Percentiles rank a stretch among this genome's conserved stretches.
These are phyloP conservation scores for Phytophthora pini DNA, from an alignment of 352 stramenopile species.

Conservation along the genomic window DNA sequence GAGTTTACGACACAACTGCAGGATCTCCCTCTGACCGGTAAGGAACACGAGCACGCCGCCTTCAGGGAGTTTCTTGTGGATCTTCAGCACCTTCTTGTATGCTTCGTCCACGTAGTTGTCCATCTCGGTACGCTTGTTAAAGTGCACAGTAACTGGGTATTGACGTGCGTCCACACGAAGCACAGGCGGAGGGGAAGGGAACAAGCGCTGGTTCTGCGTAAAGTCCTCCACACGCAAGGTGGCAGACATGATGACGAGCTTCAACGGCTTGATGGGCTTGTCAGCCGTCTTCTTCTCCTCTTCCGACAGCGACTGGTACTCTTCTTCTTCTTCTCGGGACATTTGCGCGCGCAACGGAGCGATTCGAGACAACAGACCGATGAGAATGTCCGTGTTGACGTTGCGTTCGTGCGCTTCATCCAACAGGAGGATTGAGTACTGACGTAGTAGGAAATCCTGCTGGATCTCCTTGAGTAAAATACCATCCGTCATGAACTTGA, in stretches of 20 bases:
- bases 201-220: slow-evolving; percentile 94
- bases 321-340: slow-evolving; percentile 70
- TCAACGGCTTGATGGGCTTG: slow-evolving; percentile 77
- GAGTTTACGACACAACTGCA: slow-evolving; percentile 87
- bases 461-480: slow-evolving; percentile 98
- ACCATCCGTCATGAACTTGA: slow-evolving; percentile 99
- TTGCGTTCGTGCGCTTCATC: slow-evolving; percentile 98
- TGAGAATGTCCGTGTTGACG: slow-evolving; percentile 96
- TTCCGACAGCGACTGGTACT: slow-evolving; percentile 48
- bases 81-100: slow-evolving; percentile 97
- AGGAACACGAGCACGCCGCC: slow-evolving; percentile 98
- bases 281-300: slow-evolving; percentile 48
- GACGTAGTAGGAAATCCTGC: slow-evolving; percentile 77
- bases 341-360: slow-evolving; percentile 94
- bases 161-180: slow-evolving; percentile 95
- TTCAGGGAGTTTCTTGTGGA: slow-evolving; percentile 97
- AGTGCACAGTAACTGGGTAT: slow-evolving; percentile 98
- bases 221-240: slow-evolving; percentile 98
- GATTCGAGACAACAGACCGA: slow-evolving; percentile 95
- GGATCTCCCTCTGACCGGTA: slow-evolving; percentile 97
- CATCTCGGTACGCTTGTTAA: slow-evolving; percentile 98
- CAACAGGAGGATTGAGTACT: slow-evolving; percentile 87
- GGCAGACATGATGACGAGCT: slow-evolving; percentile 97
- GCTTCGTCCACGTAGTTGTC: slow-evolving; percentile 96
- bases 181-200: slow-evolving; percentile 91